A percentile compares a stretch with the other conserved stretches of the same genome.
Evolutionary conservation across 805 yeast species (phyloP).

Genomic region (Lipomyces yamanashiensis): DNA sequence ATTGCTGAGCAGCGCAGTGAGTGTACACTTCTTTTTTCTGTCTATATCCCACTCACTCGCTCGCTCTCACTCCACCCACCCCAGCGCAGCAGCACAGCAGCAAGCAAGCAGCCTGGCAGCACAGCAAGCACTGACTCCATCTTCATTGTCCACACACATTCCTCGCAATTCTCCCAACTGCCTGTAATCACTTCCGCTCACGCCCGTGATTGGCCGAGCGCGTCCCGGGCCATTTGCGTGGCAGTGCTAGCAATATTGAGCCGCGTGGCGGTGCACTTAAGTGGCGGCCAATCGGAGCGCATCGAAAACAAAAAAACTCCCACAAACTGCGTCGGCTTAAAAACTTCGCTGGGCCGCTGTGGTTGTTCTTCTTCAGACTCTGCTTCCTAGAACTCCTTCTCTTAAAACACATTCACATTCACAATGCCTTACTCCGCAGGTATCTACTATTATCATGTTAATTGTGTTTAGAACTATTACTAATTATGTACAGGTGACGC

Average conservation of each 20-base stretch:
- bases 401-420: neutral
- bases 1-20: too few relatives aligned
- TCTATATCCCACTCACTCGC: too few relatives aligned
- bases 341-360: neutral
- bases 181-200: neutral
- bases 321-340: neutral
- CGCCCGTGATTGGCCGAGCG: conserved; percentile 7
- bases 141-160: neutral
- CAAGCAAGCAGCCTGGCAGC: too few relatives aligned
- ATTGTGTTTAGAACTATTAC: neutral
- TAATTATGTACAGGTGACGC: conserved; percentile 56
- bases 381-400: neutral
- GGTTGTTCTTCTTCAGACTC: neutral
- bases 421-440: conserved; percentile 36
- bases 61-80: too few relatives aligned
- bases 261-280: conserved; percentile 5
- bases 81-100: neutral
- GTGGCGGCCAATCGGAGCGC: conserved; percentile 29
- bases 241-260: neutral
- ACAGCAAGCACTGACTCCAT: too few relatives aligned
- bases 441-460: neutral
- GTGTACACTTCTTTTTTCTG: too few relatives aligned
- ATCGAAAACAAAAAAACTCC: neutral
- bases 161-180: neutral
- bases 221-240: conserved; percentile 2